Conservation (phyloP, 1,139 yeast genomes). For the Saccharomyces hybrid region DNA sequence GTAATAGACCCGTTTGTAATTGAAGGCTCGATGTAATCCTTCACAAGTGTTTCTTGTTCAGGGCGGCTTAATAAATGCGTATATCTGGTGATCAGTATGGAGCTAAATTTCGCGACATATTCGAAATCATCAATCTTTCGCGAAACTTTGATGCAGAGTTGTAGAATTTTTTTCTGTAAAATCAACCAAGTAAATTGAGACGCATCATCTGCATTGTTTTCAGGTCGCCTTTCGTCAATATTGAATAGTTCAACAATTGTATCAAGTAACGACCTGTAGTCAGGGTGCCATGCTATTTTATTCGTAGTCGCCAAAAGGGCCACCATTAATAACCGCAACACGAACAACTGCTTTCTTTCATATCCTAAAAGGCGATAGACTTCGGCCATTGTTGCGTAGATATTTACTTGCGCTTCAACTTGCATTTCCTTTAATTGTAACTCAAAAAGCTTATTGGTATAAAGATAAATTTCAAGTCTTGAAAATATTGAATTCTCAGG, state of each 20-base stretch:
- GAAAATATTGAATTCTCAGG: conserved; percentile 31
- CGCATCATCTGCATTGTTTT: conserved; percentile 18
- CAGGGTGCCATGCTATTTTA: conserved; percentile 21
- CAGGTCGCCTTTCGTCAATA: conserved; percentile 29
- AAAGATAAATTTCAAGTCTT: conserved; percentile 41
- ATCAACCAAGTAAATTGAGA: conserved; percentile 43
- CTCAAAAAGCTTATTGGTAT: conserved; percentile 41
- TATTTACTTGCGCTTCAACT: conserved; percentile 47
- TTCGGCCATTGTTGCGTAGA: conserved; percentile 60
- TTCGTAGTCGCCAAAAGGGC: conserved; percentile 40
- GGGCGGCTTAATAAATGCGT: conserved; percentile 42
- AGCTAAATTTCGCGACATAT: conserved; percentile 42
- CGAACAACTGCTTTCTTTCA: conserved; percentile 60
- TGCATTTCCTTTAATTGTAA: conserved; percentile 39
- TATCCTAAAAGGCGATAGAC: conserved; percentile 57
- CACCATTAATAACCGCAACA: conserved; percentile 53
- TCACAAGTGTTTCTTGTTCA: conserved; percentile 39
- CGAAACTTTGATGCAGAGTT: conserved; percentile 48
- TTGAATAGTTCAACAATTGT: conserved; percentile 40
- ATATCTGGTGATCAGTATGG: conserved; percentile 48
- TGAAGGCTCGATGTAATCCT: conserved; percentile 24
- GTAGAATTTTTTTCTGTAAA: conserved; percentile 51
- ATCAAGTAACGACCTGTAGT: conserved; percentile 35
- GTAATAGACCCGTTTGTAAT: conserved; percentile 18
- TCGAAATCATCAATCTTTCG: conserved; percentile 44